Base-by-base conservation (phyloP, 441 rosid genomes). In the Croton laevigatus region DNA sequence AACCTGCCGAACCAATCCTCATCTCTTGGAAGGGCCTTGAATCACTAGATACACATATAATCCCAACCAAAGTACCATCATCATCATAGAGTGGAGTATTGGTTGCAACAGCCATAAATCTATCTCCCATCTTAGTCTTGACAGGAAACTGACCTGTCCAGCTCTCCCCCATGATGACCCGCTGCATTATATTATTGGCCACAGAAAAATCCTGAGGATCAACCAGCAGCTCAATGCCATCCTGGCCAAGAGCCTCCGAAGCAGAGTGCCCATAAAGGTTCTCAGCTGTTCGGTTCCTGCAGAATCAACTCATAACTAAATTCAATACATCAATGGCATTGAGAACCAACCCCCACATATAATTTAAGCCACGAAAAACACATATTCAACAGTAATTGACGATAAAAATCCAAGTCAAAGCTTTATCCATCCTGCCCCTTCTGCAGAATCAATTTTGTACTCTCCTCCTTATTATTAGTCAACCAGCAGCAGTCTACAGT, bases 121-220 rank as follows among this genome's bases (percentile, higher is more conserved):
- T 89, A 63, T 88, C 88, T 61, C 90, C 94, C 60, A 64, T 73
- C 81, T 90, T 91, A 78, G 76, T 91, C 88, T 75, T 91, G 48
- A 87, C 86, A 0, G 97, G 94, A 82, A 90, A 86, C 81, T 85
- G 89, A 20, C 98, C 98, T 0, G 87, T 86, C 97, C 97, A 94
- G 65, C 81, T 82, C 85, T 90, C 96, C 62, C 98, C 98, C 82
- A 57, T 67, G 6, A 57, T 74, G 37, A 88, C 85, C 13, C 88
- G 86, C 13, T 73, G 69, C 53, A 89, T 77, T 40, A 94, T 85
- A 63, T 68, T 68, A 59, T 79, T 79, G 0, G 88, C 98, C 22
- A 87, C 65, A 0, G 57, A 69, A 74, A 69, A 77, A 79, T 91
- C 93, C 64, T 74, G 81, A 62, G 87, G 75, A 81, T 89, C 97